phyloP scores from a whole-genome alignment of 1,284 basidiomycete genomes.

The Fomitopsis pinicola region DNA sequence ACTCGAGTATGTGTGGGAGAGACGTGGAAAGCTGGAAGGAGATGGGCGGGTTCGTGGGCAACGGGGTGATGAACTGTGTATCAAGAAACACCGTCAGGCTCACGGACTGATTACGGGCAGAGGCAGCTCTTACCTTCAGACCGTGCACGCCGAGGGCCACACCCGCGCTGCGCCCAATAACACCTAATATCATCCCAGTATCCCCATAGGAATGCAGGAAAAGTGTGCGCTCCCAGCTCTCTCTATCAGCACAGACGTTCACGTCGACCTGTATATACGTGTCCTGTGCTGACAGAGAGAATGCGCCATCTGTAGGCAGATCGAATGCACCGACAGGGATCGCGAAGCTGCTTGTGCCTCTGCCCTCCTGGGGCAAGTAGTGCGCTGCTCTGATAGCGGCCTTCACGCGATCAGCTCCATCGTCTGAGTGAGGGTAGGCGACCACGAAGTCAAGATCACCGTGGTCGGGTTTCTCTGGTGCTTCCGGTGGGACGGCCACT shows the following conservation, averaged over 20 bases:
- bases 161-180: constrained; percentile 47
- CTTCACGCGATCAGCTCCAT: constrained; percentile 39
- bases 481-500: constrained; percentile 53
- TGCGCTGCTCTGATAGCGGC: constrained; percentile 43
- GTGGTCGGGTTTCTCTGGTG: constrained; percentile 56
- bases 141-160: constrained; percentile 49
- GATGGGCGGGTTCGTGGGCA: constrained; percentile 21
- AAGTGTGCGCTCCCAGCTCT: constrained; percentile 43
- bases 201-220: constrained; percentile 66
- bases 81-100: neutral
- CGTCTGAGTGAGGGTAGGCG: constrained; percentile 30
- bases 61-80: constrained; percentile 18
- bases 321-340: constrained; percentile 33
- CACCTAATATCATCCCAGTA: constrained; percentile 60
- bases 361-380: constrained; percentile 42
- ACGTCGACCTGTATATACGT: constrained; percentile 57
- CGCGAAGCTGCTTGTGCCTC: constrained; percentile 61
- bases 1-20: constrained; percentile 44
- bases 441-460: constrained; percentile 69
- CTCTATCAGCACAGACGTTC: constrained; percentile 46
- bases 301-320: constrained; percentile 3
- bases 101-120: constrained; percentile 3
- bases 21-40: constrained; percentile 32
- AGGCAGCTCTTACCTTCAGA: constrained; percentile 42
- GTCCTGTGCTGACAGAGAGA: neutral